Base-by-base conservation (phyloP, 192 early-diverging fungal species). In the Thoreauomyces humboldtii region DNA sequence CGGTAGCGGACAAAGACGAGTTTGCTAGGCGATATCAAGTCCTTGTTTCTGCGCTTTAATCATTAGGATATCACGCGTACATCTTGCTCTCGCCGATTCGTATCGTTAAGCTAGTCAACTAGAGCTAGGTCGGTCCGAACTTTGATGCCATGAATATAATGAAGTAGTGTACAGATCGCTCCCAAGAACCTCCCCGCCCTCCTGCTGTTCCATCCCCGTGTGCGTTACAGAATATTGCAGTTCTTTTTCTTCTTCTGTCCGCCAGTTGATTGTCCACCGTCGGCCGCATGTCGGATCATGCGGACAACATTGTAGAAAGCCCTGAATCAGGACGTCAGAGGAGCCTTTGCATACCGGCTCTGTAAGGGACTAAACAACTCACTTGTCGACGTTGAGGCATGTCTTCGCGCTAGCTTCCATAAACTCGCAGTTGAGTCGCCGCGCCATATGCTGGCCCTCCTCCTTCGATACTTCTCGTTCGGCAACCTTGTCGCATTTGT, bases 391-490 rank as follows among this genome's bases (percentile, higher is more conserved):
- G 45, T 97, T 97, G 64, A 93, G 80, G 69, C 89, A 87, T 12
- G 89, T 93, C 77, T 94, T 94, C 53, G 94, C 93, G 22, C 83
- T 87, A 2, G 91, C 88, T 81, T 97, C 94, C 37, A 93, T 84
- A 72, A 94, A 97, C 35, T 90, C 91, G 67, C 88, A 93, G 25
- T 80, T 60, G 25, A 95, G 69, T 37, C 77, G 59, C 61, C 81
- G 77, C 11, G 94, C 91, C 82, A 95, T 82, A 14, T 82, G 76
- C 63, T 78, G 70, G 7, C 92, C 94, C 70, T 95, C 91, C 64
- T 91, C 91, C 63, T 71, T 74, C 14, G 86, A 80, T 15, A 98
- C 94, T 62, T 94, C 90, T 59, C 94, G 81, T 56, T 96, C 92
- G 29, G 69, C 69, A 31, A 84, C 84, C 54, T 88, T 74, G 79